phyloP scores from a whole-genome alignment of 1,139 yeast species.

The Tardiomyces depauwii region DNA sequence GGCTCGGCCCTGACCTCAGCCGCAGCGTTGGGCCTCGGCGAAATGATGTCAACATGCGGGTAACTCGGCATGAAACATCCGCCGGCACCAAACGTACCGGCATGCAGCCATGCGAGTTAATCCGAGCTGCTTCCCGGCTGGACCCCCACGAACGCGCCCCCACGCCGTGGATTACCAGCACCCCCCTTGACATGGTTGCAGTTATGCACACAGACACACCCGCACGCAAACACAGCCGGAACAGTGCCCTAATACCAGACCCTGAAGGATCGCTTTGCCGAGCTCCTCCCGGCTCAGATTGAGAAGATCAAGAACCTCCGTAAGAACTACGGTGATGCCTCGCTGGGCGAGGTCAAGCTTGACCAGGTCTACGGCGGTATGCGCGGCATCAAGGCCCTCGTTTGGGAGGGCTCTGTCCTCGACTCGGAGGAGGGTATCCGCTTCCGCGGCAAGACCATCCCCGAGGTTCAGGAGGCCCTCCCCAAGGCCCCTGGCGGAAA shows the following conservation, averaged over 20 bases:
- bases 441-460: constrained; percentile 96
- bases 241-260: constrained; percentile 41
- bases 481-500: constrained; percentile 87
- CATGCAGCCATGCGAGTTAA: no score
- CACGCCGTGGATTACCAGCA: no score
- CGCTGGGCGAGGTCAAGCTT: constrained; percentile 81
- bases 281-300: constrained; percentile 81
- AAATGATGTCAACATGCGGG: no score
- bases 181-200: no score
- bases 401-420: constrained; percentile 98
- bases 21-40: no score
- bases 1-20: no score
- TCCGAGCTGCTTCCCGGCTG: no score
- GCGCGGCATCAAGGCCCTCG: constrained; percentile 97
- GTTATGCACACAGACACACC: no score
- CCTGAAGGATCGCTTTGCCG: constrained; percentile 87
- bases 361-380: constrained; percentile 99
- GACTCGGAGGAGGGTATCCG: constrained; percentile 98
- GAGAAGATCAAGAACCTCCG: constrained; percentile 87
- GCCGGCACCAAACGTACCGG: no score
- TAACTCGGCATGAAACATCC: no score
- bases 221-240: no score
- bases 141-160: no score
- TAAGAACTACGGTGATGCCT: constrained; percentile 81
- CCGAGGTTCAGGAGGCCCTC: constrained; percentile 83